Conservation (phyloP, 2,329 filamentous ascomycete genomes). For the Gremmenia infestans region DNA sequence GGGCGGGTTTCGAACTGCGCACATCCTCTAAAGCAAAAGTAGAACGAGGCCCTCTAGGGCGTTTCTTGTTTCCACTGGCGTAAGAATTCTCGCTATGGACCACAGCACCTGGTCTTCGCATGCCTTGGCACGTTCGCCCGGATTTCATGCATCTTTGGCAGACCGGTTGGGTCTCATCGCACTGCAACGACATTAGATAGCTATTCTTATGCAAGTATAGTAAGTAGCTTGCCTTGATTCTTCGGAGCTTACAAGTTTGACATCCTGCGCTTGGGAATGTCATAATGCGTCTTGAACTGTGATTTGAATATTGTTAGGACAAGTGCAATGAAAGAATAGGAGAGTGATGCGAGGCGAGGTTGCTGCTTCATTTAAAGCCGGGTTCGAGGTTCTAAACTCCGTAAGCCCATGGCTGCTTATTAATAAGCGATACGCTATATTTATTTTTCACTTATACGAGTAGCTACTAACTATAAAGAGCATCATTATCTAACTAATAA, state of each 20-base stretch:
- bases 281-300: constrained; percentile 1
- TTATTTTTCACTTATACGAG: too few relatives aligned
- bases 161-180: constrained; percentile 18
- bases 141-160: constrained; percentile 26
- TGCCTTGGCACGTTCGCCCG: constrained; percentile 20
- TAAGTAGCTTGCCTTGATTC: constrained; percentile 24
- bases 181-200: constrained; percentile 15
- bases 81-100: constrained; percentile 28
- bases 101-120: constrained; percentile 7
- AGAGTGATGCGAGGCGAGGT: too few relatives aligned
- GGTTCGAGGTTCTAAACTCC: too few relatives aligned
- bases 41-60: constrained; percentile 32
- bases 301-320: too few relatives aligned
- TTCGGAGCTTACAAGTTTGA: constrained; percentile 26
- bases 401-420: too few relatives aligned
- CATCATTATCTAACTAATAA: too few relatives aligned
- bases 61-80: constrained; percentile 29
- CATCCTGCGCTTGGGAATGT: constrained; percentile 20
- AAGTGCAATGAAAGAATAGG: too few relatives aligned
- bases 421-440: too few relatives aligned
- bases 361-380: too few relatives aligned
- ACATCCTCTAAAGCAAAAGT: constrained; percentile 6
- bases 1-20: neutral
- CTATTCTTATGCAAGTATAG: neutral
- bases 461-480: too few relatives aligned